Evolutionary conservation across 805 yeast genomes (phyloP).

Genomic region (Sugiyamaella qingdaonensis): DNA sequence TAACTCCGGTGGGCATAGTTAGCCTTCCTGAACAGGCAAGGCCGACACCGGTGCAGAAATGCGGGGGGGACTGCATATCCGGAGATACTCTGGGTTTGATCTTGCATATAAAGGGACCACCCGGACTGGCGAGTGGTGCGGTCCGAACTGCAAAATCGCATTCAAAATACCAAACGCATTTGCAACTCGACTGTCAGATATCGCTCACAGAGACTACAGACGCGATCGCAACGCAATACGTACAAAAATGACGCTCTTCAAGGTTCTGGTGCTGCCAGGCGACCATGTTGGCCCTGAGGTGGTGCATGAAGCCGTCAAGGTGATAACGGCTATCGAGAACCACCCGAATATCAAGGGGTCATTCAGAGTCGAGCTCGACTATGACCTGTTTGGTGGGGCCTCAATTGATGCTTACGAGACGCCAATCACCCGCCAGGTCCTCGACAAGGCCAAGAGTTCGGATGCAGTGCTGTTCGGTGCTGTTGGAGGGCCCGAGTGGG

Average conservation of each 20-base stretch:
- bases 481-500: constrained; percentile 99
- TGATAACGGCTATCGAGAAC: constrained; percentile 63
- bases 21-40: constrained; percentile 1
- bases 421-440: constrained; percentile 79
- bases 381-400: constrained; percentile 93
- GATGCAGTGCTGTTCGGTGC: constrained; percentile 94
- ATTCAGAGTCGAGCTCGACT: constrained; percentile 52
- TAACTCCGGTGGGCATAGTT: constrained; percentile 3
- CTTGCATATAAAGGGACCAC: no score
- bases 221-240: background rate
- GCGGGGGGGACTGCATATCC: background rate
- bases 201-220: no score
- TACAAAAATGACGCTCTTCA: background rate
- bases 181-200: no score
- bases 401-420: constrained; percentile 93
- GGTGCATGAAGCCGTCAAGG: constrained; percentile 81
- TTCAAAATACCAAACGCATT: no score
- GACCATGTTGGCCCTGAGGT: constrained; percentile 91
- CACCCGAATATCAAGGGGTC: constrained; percentile 18
- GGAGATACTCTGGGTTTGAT: no score
- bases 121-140: no score
- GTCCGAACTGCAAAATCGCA: no score
- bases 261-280: constrained; percentile 75
- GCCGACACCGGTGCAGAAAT: constrained; percentile 1
- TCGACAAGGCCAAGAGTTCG: constrained; percentile 72